Percentiles rank a stretch among this genome's conserved stretches.
Conservation (phyloP, 768 basidiomycete genomes). For the Calocera cornea region DNA sequence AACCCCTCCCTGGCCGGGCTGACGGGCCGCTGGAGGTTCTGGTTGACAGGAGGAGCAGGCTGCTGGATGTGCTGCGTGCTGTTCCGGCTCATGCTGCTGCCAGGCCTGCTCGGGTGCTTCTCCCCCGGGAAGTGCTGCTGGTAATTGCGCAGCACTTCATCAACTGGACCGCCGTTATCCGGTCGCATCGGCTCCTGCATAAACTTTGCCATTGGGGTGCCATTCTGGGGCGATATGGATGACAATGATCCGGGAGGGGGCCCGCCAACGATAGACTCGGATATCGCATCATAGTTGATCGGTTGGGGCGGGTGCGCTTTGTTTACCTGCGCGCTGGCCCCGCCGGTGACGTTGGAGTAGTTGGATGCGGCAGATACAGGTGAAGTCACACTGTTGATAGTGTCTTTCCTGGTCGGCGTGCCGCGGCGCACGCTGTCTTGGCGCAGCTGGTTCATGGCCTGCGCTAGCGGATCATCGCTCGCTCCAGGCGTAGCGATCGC, state of each 20-base stretch:
- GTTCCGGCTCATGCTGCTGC: slow-evolving; percentile 26
- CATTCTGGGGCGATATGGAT: slow-evolving; percentile 21
- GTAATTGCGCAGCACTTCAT: slow-evolving; percentile 63
- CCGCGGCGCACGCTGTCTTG: slow-evolving; percentile 5
- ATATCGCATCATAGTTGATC: slow-evolving; percentile 61
- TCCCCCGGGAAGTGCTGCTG: slow-evolving; percentile 83
- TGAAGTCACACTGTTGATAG: neutral
- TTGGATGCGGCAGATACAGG: neutral
- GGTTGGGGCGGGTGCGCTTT: slow-evolving; percentile 11
- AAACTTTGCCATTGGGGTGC: slow-evolving; percentile 49
- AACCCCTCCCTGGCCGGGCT: slow-evolving; percentile 39
- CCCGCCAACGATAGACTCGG: slow-evolving; percentile 61
- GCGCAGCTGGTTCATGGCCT: slow-evolving; percentile 11
- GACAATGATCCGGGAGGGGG: slow-evolving; percentile 12
- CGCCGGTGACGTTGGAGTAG: neutral
- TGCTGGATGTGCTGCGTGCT: slow-evolving; percentile 30
- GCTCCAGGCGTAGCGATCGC: slow-evolving; percentile 18
- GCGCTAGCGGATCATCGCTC: slow-evolving; percentile 14
- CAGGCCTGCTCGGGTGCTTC: slow-evolving; percentile 25
- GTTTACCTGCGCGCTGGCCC: neutral
- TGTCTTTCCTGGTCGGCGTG: neutral
- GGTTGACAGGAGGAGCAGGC: slow-evolving; percentile 24
- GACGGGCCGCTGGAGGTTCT: slow-evolving; percentile 17
- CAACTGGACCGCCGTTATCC: slow-evolving; percentile 40
- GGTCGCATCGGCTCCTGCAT: slow-evolving; percentile 46